These are phyloP conservation scores for Mortierella sp. DNA, from an alignment of 371 early-diverging fungal species.

Conservation along the genomic window DNA sequence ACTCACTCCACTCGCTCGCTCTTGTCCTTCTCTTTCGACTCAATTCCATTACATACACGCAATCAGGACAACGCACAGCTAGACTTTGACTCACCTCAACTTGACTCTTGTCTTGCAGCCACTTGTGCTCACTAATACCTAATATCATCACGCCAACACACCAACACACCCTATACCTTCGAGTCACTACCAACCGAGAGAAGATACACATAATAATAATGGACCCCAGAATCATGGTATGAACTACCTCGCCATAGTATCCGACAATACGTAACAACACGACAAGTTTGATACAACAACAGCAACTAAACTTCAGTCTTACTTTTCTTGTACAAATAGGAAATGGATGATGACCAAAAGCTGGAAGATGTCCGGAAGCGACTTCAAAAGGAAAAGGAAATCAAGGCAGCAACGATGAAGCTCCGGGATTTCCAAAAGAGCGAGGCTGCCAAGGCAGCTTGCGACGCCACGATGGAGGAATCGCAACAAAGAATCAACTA, in stretches of 20 bases:
- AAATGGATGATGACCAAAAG: slow-evolving; percentile 27
- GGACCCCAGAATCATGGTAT: background rate
- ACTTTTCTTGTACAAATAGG: slow-evolving; percentile 4
- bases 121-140: background rate
- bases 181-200: background rate
- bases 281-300: background rate
- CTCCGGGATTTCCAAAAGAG: slow-evolving; percentile 30
- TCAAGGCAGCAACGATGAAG: slow-evolving; percentile 31
- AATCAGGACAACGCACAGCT: background rate
- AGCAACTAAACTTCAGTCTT: too few relatives aligned
- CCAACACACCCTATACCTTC: background rate
- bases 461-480: slow-evolving; percentile 81
- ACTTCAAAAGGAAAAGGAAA: slow-evolving; percentile 35
- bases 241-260: background rate
- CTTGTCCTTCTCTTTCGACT: background rate
- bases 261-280: background rate
- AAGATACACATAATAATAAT: background rate
- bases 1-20: background rate
- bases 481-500: slow-evolving; percentile 83
- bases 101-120: background rate
- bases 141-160: background rate
- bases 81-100: slow-evolving; percentile 8
- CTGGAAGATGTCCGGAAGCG: slow-evolving; percentile 34
- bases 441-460: slow-evolving; percentile 61
- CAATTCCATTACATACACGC: background rate